These are phyloP conservation scores for Dactylonectria estremocensis DNA, from an alignment of 2,329 filamentous ascomycete genomes.

Conservation along the genomic window DNA sequence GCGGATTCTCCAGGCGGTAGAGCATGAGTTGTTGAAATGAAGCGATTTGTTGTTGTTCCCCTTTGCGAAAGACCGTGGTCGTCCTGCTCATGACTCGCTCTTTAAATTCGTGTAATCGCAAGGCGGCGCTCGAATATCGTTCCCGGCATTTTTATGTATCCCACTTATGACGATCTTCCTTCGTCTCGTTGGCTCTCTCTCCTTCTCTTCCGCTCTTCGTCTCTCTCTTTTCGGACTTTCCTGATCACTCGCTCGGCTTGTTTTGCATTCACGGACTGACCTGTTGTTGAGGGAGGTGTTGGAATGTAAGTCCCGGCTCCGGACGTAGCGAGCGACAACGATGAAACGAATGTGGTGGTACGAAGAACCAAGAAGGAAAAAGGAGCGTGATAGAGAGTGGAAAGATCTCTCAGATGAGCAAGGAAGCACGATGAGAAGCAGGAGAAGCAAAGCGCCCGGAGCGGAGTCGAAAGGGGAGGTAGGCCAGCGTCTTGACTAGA, in stretches of 20 bases:
- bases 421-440: slow-evolving; percentile 53
- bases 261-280: slow-evolving; percentile 37
- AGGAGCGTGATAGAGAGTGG: slow-evolving; percentile 70
- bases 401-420: slow-evolving; percentile 68
- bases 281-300: slow-evolving; percentile 38
- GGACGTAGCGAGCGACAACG: slow-evolving; percentile 46
- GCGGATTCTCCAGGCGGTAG: slow-evolving; percentile 5
- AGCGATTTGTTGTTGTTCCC: background rate
- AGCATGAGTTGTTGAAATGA: background rate
- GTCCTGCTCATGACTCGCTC: background rate
- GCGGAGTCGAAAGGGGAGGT: slow-evolving; percentile 48
- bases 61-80: slow-evolving; percentile 14
- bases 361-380: slow-evolving; percentile 36
- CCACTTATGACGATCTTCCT: background rate
- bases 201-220: slow-evolving; percentile 1
- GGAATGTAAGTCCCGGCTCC: slow-evolving; percentile 42
- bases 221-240: slow-evolving; percentile 16
- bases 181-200: background rate
- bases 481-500: slow-evolving; percentile 43
- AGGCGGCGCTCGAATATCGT: slow-evolving; percentile 5
- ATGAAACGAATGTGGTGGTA: slow-evolving; percentile 51
- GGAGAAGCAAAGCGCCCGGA: slow-evolving; percentile 46
- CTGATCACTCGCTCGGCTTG: slow-evolving; percentile 3
- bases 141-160: background rate
- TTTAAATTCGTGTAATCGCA: background rate